Conservation (phyloP, 1,284 basidiomycete species). For the Ceratobasidium sp. region DNA sequence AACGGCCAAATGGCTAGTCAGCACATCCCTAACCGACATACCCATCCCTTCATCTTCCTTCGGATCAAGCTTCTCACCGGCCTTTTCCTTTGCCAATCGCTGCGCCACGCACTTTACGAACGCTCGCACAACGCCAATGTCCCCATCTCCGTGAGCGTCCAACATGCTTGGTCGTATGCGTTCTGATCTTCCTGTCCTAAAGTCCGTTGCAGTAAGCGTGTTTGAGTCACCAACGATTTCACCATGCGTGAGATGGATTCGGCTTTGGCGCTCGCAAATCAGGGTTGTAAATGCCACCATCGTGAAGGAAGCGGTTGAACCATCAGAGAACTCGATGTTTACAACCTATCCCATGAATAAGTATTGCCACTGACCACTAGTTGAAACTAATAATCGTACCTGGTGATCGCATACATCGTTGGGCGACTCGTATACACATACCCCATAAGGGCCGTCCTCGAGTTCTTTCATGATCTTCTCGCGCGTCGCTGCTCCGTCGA, state of each 20-base stretch:
- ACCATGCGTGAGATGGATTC: slow-evolving; percentile 84
- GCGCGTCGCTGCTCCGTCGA: slow-evolving; percentile 83
- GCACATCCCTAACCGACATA: slow-evolving; percentile 73
- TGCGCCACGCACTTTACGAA: slow-evolving; percentile 81
- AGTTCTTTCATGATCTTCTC: slow-evolving; percentile 80
- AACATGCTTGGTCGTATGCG: slow-evolving; percentile 26
- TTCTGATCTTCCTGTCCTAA: slow-evolving; percentile 63
- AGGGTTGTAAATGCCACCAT: slow-evolving; percentile 81
- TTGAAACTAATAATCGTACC: slow-evolving; percentile 52
- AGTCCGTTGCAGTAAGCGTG: slow-evolving; percentile 82
- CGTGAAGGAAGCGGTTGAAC: slow-evolving; percentile 83
- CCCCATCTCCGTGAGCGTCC: slow-evolving; percentile 79
- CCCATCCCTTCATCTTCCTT: slow-evolving; percentile 73
- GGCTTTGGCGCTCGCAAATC: slow-evolving; percentile 81
- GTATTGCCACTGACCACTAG: too few species aligned
- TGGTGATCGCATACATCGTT: slow-evolving; percentile 89
- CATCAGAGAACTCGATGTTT: slow-evolving; percentile 83
- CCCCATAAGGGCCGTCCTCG: slow-evolving; percentile 77
- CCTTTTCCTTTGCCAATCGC: slow-evolving; percentile 35
- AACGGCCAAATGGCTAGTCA: slow-evolving; percentile 84
- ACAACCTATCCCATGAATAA: slow-evolving; percentile 67
- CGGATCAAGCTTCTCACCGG: slow-evolving; percentile 53
- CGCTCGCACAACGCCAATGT: slow-evolving; percentile 75
- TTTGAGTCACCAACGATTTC: slow-evolving; percentile 88
- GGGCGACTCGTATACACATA: slow-evolving; percentile 84